These are phyloP conservation scores for Phlegmacium glaucopus DNA, from an alignment of 768 basidiomycete genomes.

Conservation along the genomic window DNA sequence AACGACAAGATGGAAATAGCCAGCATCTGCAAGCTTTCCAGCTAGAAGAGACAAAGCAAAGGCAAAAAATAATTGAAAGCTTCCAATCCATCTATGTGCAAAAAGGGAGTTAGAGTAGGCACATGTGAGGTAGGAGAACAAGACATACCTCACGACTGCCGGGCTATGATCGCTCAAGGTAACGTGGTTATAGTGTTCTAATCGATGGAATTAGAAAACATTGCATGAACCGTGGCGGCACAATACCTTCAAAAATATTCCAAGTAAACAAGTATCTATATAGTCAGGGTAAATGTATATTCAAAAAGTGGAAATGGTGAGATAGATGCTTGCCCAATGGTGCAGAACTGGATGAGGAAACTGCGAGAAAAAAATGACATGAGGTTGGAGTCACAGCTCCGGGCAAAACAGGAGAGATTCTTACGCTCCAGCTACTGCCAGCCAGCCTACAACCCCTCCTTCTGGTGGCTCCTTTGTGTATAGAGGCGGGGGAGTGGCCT, in stretches of 20 bases:
- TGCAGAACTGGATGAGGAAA: slow-evolving; percentile 41
- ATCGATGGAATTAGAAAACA: slow-evolving; percentile 21
- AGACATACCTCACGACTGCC: slow-evolving; percentile 38
- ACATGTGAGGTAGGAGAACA: neutral
- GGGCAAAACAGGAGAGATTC: slow-evolving; percentile 14
- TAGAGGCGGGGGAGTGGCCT: slow-evolving; percentile 19
- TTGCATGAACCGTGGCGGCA: neutral
- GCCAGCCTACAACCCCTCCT: slow-evolving; percentile 40
- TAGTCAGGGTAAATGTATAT: neutral
- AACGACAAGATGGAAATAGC: slow-evolving; percentile 36
- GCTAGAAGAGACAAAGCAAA: slow-evolving; percentile 37
- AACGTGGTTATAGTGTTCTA: slow-evolving; percentile 40
- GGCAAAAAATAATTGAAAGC: slow-evolving; percentile 42
- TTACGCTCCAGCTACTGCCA: slow-evolving; percentile 42
- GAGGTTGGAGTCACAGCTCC: neutral
- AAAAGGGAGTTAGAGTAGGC: slow-evolving; percentile 2
- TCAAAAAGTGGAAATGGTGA: neutral
- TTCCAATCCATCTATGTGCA: slow-evolving; percentile 42
- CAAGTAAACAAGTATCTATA: slow-evolving; percentile 26
- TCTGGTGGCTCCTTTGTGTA: slow-evolving; percentile 26
- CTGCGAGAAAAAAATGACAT: slow-evolving; percentile 15
- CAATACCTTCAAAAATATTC: slow-evolving; percentile 31
- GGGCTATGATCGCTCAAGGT: slow-evolving; percentile 34
- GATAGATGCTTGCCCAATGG: slow-evolving; percentile 32
- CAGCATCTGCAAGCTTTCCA: slow-evolving; percentile 43